Percentiles rank a stretch among this genome's conserved stretches.
Evolutionary conservation across 2,329 filamentous ascomycete genomes (phyloP).

Genomic region (Phaeomoniella chlamydospora): DNA sequence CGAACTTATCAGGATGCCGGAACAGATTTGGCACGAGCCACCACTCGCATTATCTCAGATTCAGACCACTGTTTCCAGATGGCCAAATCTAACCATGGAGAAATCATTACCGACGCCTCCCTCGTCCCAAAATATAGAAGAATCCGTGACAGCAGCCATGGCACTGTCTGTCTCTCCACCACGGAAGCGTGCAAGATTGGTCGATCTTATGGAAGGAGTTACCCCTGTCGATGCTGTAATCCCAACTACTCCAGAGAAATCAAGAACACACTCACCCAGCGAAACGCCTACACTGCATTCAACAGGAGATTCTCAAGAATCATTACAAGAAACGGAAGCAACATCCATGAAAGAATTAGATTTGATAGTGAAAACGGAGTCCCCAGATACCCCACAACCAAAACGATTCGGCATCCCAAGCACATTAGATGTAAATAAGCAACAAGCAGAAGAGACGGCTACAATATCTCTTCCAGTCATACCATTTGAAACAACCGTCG

Average conservation of each 20-base stretch:
- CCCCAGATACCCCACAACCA: background rate
- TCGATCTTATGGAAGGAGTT: background rate
- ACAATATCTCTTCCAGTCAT: slow-evolving; percentile 1
- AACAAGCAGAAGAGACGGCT: background rate
- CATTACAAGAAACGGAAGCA: slow-evolving; percentile 19
- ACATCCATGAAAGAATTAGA: slow-evolving; percentile 19
- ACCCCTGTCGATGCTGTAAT: background rate
- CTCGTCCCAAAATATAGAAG: too few relatives aligned
- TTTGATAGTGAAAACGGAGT: background rate
- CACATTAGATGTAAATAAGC: background rate
- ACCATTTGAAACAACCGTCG: slow-evolving; percentile 6
- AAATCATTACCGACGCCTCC: too few relatives aligned
- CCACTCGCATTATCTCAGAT: background rate
- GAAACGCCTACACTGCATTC: slow-evolving; percentile 14
- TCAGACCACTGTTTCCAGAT: background rate
- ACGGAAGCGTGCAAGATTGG: background rate
- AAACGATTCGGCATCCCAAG: background rate
- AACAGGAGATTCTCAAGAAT: slow-evolving; percentile 17
- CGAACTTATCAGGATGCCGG: too few relatives aligned
- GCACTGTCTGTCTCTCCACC: background rate
- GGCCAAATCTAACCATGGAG: too few relatives aligned
- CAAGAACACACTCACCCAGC: background rate
- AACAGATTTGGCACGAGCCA: too few relatives aligned
- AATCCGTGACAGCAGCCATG: background rate
- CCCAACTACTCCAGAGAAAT: background rate